phyloP scores from a whole-genome alignment of 306 rosid genomes.

The Mimosa pudica region DNA sequence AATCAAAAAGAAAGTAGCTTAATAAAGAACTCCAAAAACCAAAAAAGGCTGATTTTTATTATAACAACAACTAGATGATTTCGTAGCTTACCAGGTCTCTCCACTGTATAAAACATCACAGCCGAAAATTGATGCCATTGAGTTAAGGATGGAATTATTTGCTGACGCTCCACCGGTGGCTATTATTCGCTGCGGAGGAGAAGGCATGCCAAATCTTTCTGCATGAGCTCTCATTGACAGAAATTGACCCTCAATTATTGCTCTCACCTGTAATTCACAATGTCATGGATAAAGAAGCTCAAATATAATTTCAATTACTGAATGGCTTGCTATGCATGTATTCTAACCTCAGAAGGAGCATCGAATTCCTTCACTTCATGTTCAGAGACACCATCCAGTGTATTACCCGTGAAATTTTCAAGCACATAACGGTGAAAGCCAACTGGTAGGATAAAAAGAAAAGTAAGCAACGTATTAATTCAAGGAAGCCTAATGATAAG shows the following conservation, averaged over 20 bases:
- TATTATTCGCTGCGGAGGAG: slow-evolving; percentile 86
- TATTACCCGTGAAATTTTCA: slow-evolving; percentile 64
- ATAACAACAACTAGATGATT: background rate
- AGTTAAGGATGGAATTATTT: slow-evolving; percentile 66
- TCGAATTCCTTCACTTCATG: slow-evolving; percentile 74
- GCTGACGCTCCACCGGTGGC: slow-evolving; percentile 98
- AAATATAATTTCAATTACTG: slow-evolving; percentile 21
- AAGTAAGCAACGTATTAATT: slow-evolving; percentile 23
- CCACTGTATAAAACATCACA: slow-evolving; percentile 87
- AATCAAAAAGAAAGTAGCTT: background rate
- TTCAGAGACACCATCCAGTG: slow-evolving; percentile 53
- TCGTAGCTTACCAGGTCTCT: slow-evolving; percentile 74
- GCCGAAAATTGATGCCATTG: slow-evolving; percentile 85
- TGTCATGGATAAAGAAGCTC: slow-evolving; percentile 1
- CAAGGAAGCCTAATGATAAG: slow-evolving; percentile 7
- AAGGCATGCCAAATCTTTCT: slow-evolving; percentile 96
- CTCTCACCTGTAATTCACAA: slow-evolving; percentile 66
- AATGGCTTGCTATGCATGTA: slow-evolving; percentile 19
- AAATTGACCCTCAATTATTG: slow-evolving; percentile 84
- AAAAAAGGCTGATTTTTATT: background rate
- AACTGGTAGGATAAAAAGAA: slow-evolving; percentile 47
- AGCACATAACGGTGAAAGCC: slow-evolving; percentile 78
- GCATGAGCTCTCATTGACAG: slow-evolving; percentile 95
- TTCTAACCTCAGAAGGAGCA: slow-evolving; percentile 85
- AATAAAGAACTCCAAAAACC: background rate